Evolutionary conservation across 768 basidiomycete species (phyloP).

Genomic region (Suillus brevipes): DNA sequence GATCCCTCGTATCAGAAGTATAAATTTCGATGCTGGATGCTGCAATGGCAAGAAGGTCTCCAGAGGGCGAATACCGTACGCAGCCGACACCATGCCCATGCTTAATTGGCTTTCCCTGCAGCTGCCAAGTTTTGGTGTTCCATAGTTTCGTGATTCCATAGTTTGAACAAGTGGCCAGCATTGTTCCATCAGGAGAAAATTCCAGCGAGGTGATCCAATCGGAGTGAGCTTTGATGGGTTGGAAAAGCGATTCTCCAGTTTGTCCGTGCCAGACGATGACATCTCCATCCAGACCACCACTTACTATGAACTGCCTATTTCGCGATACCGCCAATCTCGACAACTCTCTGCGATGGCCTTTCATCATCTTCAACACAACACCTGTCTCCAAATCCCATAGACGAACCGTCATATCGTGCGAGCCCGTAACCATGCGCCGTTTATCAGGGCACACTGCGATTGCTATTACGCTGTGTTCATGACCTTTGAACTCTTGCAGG

Average conservation of each 20-base stretch:
- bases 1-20: neutral
- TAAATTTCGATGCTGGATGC: neutral
- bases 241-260: neutral
- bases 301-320: neutral
- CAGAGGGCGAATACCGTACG: neutral
- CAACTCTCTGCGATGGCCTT: neutral
- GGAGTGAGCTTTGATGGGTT: neutral
- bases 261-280: neutral
- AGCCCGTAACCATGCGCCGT: neutral
- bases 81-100: neutral
- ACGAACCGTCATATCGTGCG: neutral
- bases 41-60: neutral
- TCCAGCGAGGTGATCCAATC: neutral
- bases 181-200: neutral
- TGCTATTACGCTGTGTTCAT: neutral
- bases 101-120: neutral
- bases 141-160: neutral
- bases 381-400: neutral
- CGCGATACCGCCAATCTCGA: neutral
- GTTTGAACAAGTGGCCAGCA: neutral
- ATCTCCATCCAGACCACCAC: accelerated
- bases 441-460: neutral
- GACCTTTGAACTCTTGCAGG: neutral
- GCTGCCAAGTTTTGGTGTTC: neutral
- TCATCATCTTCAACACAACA: neutral